Base-by-base conservation (phyloP, 441 rosid genomes). In the Aquilaria agallochum region DNA sequence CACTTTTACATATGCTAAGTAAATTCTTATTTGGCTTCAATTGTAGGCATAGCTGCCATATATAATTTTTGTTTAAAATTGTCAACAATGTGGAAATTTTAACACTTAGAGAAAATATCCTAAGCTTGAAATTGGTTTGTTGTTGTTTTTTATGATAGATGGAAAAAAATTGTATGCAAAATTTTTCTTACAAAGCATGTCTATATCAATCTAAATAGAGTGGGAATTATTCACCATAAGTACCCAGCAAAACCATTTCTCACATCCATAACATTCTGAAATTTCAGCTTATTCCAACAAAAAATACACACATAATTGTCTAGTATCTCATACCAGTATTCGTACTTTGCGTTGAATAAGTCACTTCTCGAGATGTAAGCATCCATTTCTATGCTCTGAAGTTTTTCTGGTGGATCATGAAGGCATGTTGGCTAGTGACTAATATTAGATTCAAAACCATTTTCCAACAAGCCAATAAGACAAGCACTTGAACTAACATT, bases 171-270 rank as follows among this genome's bases (percentile, higher is more conserved):
- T 1, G 1, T 1, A 1, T 20, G 27, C 27, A 20, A 20, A 20
- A 20, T 1, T 20, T 20, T 20, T 20, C 27, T 20, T 20, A 20
- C 27, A 20, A 20, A 20, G 27, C 27, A 20, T 20, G 27, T 20
- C 27, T 20, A 20, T 20, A 20, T 20, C 27, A 20, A 20, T 20
- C 27, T 20, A 1, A 20, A 20, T 20, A 20, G 27, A 20, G 27
- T 20, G 27, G 27, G 27, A 20, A 20, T 20, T 20, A 20, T 20
- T 20, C 27, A 20, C 27, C 27, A 20, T 20, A 20, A 20, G 27
- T 80, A 86, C 88, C 92, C 89, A 71, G 87, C 89, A 57, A 74
- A 77, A 63, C 89, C 80, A 68, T 89, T 86, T 76, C 64, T 82
- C 87, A 83, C 80, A 81, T 86, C 92, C 69, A 83, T 58, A 32